Conservation (phyloP, 179 eudicot genomes). For the Spinacia oleracea region DNA sequence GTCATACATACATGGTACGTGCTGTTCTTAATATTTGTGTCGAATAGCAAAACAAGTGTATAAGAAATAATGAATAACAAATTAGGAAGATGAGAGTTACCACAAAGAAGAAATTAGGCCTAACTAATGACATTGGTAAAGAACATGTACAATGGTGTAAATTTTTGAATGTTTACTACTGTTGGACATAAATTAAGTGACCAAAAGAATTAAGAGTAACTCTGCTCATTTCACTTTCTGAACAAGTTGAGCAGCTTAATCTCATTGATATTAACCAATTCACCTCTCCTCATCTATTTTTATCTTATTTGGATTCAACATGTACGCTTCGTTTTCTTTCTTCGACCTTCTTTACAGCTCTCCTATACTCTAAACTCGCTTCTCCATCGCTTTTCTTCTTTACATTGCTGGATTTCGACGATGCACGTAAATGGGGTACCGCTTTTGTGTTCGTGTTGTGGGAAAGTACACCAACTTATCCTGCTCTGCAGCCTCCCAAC, state of each 20-base stretch:
- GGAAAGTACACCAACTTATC: constrained; percentile 90
- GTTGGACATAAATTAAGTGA: constrained; percentile 2
- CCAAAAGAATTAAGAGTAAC: constrained; percentile 21
- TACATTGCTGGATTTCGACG: constrained; percentile 32
- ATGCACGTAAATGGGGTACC: constrained; percentile 65
- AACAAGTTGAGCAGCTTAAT: constrained; percentile 15
- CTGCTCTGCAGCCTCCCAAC: constrained; percentile 88
- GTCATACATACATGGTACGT: no score
- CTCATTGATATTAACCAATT: constrained; percentile 26
- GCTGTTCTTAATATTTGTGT: neutral
- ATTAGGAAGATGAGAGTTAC: constrained; percentile 2
- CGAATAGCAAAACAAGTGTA: neutral
- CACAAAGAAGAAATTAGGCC: constrained; percentile 7
- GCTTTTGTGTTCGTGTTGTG: constrained; percentile 81
- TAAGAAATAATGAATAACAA: neutral
- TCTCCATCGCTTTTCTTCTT: constrained; percentile 12
- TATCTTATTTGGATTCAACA: constrained; percentile 14
- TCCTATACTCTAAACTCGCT: constrained; percentile 23
- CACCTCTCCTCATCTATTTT: constrained; percentile 16
- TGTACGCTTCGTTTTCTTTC: neutral
- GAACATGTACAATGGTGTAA: constrained; percentile 29
- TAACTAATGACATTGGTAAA: constrained; percentile 17
- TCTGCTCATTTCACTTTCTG: constrained; percentile 22
- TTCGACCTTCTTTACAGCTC: constrained; percentile 20
- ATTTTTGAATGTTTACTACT: constrained; percentile 1